Percentiles rank a stretch among this genome's conserved stretches.
phyloP scores from a whole-genome alignment of 176 grass and related monocot genomes.

The Saccharum spontaneum region DNA sequence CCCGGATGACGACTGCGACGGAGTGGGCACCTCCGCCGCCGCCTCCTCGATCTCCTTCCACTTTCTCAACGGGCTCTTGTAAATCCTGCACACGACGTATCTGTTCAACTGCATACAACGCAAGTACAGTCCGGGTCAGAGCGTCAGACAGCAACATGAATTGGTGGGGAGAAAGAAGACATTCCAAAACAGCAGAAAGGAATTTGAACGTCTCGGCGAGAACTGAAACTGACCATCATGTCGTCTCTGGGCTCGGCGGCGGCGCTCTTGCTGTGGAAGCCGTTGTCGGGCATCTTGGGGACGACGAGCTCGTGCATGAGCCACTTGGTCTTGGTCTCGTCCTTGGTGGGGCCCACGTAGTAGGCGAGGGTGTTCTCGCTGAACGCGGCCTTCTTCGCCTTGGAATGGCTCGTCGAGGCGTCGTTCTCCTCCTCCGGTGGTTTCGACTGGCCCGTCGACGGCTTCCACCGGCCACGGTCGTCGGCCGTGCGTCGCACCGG shows the following conservation, averaged over 20 bases:
- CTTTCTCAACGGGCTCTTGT: constrained; percentile 1
- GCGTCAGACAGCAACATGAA: not conserved
- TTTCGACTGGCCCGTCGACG: not conserved
- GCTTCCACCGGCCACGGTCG: constrained; percentile 40
- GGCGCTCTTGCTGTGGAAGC: not conserved
- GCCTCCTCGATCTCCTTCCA: not conserved
- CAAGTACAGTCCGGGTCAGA: not conserved
- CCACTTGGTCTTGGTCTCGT: constrained; percentile 39
- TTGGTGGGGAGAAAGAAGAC: not conserved
- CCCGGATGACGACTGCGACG: not conserved
- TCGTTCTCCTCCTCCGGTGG: not conserved
- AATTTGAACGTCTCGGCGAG: not conserved
- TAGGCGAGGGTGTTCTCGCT: constrained; percentile 13
- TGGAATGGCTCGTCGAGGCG: not conserved
- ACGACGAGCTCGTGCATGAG: constrained; percentile 41
- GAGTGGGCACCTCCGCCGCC: not conserved
- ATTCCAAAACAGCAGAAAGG: not conserved
- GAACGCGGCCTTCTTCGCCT: not conserved
- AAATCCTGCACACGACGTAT: constrained; percentile 26
- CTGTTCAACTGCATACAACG: constrained; percentile 33
- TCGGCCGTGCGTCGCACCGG: constrained; percentile 35
- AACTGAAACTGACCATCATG: not conserved
- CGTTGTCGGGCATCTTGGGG: not conserved
- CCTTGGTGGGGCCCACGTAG: not conserved
- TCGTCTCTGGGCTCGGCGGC: not conserved